These are phyloP conservation scores for Cairneyella variabilis DNA, from an alignment of 495 filamentous ascomycete species.

Conservation along the genomic window DNA sequence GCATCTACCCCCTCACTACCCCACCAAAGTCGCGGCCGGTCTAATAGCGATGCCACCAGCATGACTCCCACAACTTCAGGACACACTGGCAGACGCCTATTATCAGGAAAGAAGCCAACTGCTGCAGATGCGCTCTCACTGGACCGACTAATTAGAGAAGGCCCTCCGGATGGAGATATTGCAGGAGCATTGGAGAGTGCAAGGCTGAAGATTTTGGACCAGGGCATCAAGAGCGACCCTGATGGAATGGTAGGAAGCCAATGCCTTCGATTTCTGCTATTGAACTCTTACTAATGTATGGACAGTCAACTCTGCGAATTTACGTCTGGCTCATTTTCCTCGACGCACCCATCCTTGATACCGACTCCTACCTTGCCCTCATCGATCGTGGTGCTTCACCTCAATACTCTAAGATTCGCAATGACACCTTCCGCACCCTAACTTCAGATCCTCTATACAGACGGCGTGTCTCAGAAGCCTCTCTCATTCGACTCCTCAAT, in stretches of 20 bases:
- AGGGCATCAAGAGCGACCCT: slow-evolving; percentile 73
- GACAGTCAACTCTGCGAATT: slow-evolving; percentile 84
- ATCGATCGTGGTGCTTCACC: slow-evolving; percentile 91
- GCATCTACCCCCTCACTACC: slow-evolving; percentile 24
- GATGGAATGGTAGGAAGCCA: slow-evolving; percentile 76
- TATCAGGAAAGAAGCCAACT: slow-evolving; percentile 31
- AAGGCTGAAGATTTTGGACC: slow-evolving; percentile 71
- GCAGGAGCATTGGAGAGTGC: slow-evolving; percentile 65
- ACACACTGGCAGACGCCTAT: slow-evolving; percentile 13
- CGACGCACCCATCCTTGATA: slow-evolving; percentile 74
- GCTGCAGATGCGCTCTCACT: slow-evolving; percentile 59
- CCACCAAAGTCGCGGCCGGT: slow-evolving; percentile 46
- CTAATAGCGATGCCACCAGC: slow-evolving; percentile 66
- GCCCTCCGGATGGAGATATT: slow-evolving; percentile 66
- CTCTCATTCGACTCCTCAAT: slow-evolving; percentile 92
- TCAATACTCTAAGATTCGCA: slow-evolving; percentile 93
- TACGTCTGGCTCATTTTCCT: slow-evolving; percentile 95
- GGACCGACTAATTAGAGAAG: slow-evolving; percentile 64
- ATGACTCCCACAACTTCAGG: slow-evolving; percentile 17
- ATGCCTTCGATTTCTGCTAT: background rate
- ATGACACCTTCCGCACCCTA: slow-evolving; percentile 95
- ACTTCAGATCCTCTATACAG: slow-evolving; percentile 95
- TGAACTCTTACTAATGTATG: background rate
- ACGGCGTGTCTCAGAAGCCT: slow-evolving; percentile 90
- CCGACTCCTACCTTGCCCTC: slow-evolving; percentile 82